These are phyloP conservation scores for Beauveria asiatica DNA, from an alignment of 2,329 filamentous ascomycete genomes.

Conservation along the genomic window DNA sequence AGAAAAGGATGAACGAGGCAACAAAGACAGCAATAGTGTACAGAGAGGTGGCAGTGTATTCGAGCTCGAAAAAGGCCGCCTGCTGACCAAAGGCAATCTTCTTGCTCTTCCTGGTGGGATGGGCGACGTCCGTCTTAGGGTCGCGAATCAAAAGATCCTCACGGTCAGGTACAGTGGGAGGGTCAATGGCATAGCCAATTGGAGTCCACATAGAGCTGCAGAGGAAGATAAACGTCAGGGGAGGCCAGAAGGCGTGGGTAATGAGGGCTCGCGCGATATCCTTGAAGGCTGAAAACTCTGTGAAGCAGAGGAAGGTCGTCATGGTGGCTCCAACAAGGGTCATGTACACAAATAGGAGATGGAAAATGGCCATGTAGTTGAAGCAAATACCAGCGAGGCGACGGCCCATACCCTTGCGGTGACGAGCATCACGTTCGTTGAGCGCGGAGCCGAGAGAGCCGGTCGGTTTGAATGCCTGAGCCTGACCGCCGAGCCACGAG, in stretches of 20 bases:
- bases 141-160: conserved; percentile 49
- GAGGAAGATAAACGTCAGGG: conserved; percentile 47
- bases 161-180: conserved; percentile 48
- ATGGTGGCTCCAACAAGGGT: conserved; percentile 41
- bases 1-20: conserved; percentile 25
- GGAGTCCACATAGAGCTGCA: conserved; percentile 50
- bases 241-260: conserved; percentile 55
- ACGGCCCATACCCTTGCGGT: conserved; percentile 42
- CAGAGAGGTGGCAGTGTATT: conserved; percentile 41
- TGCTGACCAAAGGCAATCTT: conserved; percentile 46
- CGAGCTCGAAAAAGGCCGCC: conserved; percentile 47
- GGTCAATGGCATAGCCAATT: conserved; percentile 51
- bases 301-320: conserved; percentile 42
- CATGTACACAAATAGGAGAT: conserved; percentile 45
- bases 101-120: conserved; percentile 42
- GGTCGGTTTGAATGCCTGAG: conserved; percentile 51
- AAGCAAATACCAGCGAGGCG: conserved; percentile 46
- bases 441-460: conserved; percentile 47
- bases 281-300: conserved; percentile 26
- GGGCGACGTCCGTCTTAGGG: conserved; percentile 43
- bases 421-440: conserved; percentile 48
- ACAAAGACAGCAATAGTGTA: conserved; percentile 44
- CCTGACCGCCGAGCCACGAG: conserved; percentile 49
- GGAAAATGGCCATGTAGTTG: conserved; percentile 48
- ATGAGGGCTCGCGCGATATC: conserved; percentile 43